Base-by-base conservation (phyloP, 495 filamentous ascomycete genomes). In the Xylaria grammica region DNA sequence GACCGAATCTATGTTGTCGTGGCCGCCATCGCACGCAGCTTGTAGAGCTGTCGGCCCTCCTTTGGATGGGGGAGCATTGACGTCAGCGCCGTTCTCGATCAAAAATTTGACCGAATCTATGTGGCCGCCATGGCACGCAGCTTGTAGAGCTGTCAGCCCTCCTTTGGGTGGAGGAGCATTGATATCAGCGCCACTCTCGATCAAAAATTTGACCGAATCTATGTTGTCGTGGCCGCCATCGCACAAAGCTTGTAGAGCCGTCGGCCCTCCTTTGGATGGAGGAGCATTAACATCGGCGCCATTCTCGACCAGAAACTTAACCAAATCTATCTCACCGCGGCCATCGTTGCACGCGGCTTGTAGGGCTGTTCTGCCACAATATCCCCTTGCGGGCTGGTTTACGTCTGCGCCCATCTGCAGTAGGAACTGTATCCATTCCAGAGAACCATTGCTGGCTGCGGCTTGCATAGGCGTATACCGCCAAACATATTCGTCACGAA, bases 101-200 rank as follows among this genome's bases (percentile, higher is more conserved):
- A n/a, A n/a, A n/a, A n/a, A n/a, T n/a, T n/a, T n/a, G n/a, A n/a
- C n/a, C n/a, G n/a, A n/a, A n/a, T n/a, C n/a, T n/a, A n/a, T n/a
- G n/a, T n/a, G n/a, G n/a, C n/a, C n/a, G n/a, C n/a, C n/a, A n/a
- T n/a, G n/a, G n/a, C n/a, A n/a, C n/a, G n/a, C n/a, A n/a, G n/a
- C n/a, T n/a, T n/a, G n/a, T n/a, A n/a, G n/a, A n/a, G n/a, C n/a
- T n/a, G n/a, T n/a, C n/a, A n/a, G n/a, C n/a, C n/a, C n/a, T n/a
- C n/a, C n/a, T n/a, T n/a, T n/a, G n/a, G n/a, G n/a, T n/a, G n/a
- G n/a, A n/a, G n/a, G n/a, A n/a, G n/a, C 56, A 44, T 74, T 74
- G 10, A 51, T 53, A 19, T 71, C 51, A 5, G 72, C 72, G 20
- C 62, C 60, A n/a, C 67, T 22, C 3, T 69, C 40, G 32, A 72